A percentile compares a stretch with the other conserved stretches of the same genome.
phyloP scores from a whole-genome alignment of 768 basidiomycete species.

The Lentinula boryana region DNA sequence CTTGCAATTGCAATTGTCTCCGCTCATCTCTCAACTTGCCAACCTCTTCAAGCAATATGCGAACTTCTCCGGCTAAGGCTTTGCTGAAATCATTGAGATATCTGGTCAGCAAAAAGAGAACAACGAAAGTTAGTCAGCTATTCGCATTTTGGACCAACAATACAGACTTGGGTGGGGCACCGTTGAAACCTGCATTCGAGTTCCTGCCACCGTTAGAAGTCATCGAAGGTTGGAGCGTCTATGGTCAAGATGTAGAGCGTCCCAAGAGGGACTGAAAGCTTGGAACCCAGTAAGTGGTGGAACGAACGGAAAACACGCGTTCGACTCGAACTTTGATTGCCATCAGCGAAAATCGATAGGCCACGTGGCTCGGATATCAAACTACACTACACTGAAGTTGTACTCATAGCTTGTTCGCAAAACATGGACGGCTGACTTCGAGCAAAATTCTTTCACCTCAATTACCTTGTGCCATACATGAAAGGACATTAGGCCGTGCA shows the following conservation, averaged over 20 bases:
- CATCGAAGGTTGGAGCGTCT: background rate
- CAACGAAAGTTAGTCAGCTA: background rate
- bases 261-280: background rate
- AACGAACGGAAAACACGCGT: conserved; percentile 1
- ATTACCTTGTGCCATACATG: no score
- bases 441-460: no score
- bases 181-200: background rate
- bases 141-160: background rate
- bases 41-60: conserved; percentile 72
- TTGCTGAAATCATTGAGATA: conserved; percentile 84
- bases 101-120: conserved; percentile 18
- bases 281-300: background rate
- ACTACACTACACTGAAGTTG: no score
- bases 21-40: conserved; percentile 76
- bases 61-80: conserved; percentile 73
- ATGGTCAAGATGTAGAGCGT: background rate
- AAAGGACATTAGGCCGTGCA: no score
- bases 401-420: no score
- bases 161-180: conserved; percentile 1
- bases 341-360: background rate
- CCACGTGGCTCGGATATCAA: background rate
- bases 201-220: conserved; percentile 3
- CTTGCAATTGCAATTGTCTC: conserved; percentile 71
- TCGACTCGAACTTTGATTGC: background rate
- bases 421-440: no score